A percentile compares a stretch with the other conserved stretches of the same genome.
phyloP scores from a whole-genome alignment of 2,329 filamentous ascomycete species.

The Paracorniculantispora psalliotae region DNA sequence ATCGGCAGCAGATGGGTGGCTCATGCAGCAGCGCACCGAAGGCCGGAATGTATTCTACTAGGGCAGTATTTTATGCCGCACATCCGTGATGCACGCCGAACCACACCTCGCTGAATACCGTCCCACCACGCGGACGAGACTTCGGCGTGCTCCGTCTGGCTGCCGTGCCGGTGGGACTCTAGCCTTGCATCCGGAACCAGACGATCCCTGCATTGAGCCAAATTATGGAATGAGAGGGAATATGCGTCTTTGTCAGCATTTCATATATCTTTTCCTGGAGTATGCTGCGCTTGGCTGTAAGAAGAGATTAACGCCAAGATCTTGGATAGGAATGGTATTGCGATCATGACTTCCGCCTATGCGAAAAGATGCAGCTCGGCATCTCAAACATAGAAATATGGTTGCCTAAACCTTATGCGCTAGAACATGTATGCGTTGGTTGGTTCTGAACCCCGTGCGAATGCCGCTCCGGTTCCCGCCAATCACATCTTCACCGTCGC shows the following conservation, averaged over 20 bases:
- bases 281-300: not conserved
- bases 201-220: not conserved
- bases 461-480: not conserved
- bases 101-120: not conserved
- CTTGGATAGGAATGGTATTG: not conserved
- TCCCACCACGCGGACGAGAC: not conserved
- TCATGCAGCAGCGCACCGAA: not conserved
- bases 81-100: not conserved
- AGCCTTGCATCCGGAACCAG: not conserved
- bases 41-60: not conserved
- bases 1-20: not conserved
- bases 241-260: not conserved
- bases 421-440: not conserved
- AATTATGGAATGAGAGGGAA: not conserved
- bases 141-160: not conserved
- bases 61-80: not conserved
- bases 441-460: not conserved
- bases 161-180: not conserved
- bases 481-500: not conserved
- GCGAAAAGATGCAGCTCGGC: not conserved
- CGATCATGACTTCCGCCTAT: not conserved
- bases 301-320: not conserved
- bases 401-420: not conserved
- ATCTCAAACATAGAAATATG: not conserved
- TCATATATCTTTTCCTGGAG: not conserved